Evolutionary conservation across 805 yeast genomes (phyloP), one percentile per base, ranked within the genome.

Genomic region (Blastobotrys chiropterorum): DNA sequence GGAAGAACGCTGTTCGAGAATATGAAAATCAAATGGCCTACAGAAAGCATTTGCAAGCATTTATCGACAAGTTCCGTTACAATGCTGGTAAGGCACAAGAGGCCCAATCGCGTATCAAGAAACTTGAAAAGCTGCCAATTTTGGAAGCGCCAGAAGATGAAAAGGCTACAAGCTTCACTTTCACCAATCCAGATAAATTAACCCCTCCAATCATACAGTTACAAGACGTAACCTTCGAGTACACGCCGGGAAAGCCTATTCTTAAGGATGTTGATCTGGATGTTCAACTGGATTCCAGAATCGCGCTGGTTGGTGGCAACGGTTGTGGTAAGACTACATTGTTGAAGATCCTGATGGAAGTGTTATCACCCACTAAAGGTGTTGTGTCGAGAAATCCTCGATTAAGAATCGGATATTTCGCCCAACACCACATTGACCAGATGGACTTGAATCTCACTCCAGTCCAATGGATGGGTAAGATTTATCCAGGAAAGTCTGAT

Each of bases 301-400:
- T 94, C 62, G 99, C 98, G 0, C 76, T 94, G 54, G 96, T 94
- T 54, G 99, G 99, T 78, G 98, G 97, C 54, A 94, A 94, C 67
- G 99, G 99, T 74, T 88, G 97, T 66, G 99, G 99, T 86, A 94
- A 94, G 69, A 90, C 99, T 8, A 94, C 99, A 2, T 74, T 94
- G 56, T 77, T 94, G 65, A 92, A 92, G 67, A 73, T 94, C 43
- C 74, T 94, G 60, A 83, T 90, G 80, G 97, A 87, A 56, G 80
- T 75, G 58, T 72, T 86, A 49, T 72, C 73, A 19, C 97, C 99
- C 1, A 64, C 82, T 44, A 75, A 72, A n/a, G 99, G 99, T 51
- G 75, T 78, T 51, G 85, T 90, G 17, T 78, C 88, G 19, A 80
- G 81, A 57, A 90, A 94, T 64, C 85, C 94, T 43, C 79, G 97